Evolutionary conservation across 2,329 filamentous ascomycete species (phyloP).

Genomic region (Helicocarpus griseus): DNA sequence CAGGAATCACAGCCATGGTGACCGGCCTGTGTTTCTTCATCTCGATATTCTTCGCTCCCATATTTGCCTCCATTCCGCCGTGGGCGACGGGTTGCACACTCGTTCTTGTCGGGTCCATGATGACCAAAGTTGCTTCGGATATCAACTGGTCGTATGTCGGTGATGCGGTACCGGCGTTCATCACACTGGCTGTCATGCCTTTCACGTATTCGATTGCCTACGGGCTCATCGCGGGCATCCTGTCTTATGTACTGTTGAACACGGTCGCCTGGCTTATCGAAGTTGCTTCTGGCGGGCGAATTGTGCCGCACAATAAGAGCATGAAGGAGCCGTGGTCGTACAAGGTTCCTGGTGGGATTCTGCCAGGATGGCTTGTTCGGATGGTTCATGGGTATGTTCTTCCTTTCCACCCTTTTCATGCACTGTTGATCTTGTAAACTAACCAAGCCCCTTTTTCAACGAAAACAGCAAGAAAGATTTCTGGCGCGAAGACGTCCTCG

Average conservation of each 20-base stretch:
- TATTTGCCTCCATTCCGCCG: slow-evolving; percentile 79
- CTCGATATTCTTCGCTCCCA: slow-evolving; percentile 79
- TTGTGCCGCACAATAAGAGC: slow-evolving; percentile 65
- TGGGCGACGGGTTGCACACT: slow-evolving; percentile 88
- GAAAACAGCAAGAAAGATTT: slow-evolving; percentile 55
- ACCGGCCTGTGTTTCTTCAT: slow-evolving; percentile 79
- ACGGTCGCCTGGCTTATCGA: slow-evolving; percentile 59
- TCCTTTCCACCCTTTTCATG: neutral
- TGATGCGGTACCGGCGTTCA: slow-evolving; percentile 73
- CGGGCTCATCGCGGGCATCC: slow-evolving; percentile 71
- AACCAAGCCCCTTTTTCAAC: neutral
- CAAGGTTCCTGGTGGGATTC: slow-evolving; percentile 61
- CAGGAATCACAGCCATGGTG: slow-evolving; percentile 70
- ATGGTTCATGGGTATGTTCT: slow-evolving; percentile 41
- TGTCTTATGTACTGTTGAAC: slow-evolving; percentile 69
- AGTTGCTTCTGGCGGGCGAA: slow-evolving; percentile 54
- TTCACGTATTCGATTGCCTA: slow-evolving; percentile 86
- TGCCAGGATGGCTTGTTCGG: slow-evolving; percentile 64
- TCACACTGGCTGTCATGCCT: slow-evolving; percentile 77
- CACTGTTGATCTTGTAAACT: neutral
- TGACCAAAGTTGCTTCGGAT: slow-evolving; percentile 66
- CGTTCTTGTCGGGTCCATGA: slow-evolving; percentile 78
- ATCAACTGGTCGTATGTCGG: slow-evolving; percentile 87
- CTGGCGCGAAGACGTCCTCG: slow-evolving; percentile 43
- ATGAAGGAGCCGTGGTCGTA: slow-evolving; percentile 74